Evolutionary conservation across 1,284 basidiomycete species (phyloP), one percentile per base, ranked within the genome.

Genomic region (Trichosporon sp.): DNA sequence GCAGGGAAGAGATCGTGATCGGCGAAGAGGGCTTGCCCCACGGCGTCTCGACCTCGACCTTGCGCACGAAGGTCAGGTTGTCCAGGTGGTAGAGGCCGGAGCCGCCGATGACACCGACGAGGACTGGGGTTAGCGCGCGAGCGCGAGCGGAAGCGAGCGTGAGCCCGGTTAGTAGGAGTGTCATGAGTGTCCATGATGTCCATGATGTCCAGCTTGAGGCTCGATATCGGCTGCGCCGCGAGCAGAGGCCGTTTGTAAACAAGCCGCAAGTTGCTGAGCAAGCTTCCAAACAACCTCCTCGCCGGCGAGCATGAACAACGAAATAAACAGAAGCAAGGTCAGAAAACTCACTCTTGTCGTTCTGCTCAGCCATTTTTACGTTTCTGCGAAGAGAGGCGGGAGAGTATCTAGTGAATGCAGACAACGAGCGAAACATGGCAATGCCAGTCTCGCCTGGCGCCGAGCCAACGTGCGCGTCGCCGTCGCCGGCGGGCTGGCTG

Each of bases 11-110:
- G 82, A 98, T 94, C 10, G 91, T 91, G 78, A 99, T 94, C 0
- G 94, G 94, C 0, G 94, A 94, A 31, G 92, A 94, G 1, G 96
- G 93, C 74, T 88, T 87, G 31, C 96, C 96, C 96, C 96, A 99
- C 14, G 96, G 96, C 91, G 85, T 86, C 37, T 83, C 80, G 59
- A 86, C 79, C 43, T 84, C 80, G 69, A 86, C 87, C 51, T 88
- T 87, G 63, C 51, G 93, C 91, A 94, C 86, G 70, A 90, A 87
- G 35, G 90, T 92, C 67, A 97, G 86, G 84, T 95, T 94, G 82
- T 96, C 92, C 66, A 97, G 87, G 83, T 95, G 90, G 86, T 96
- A 97, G 35, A 94, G 83, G 2, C 92, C 92, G 74, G 90, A 92
- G 31, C 92, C 92, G 32, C 92, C 92, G 73, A 94, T 94, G 67